Conservation (phyloP, 768 basidiomycete species). For the Ramaria rubella region DNA sequence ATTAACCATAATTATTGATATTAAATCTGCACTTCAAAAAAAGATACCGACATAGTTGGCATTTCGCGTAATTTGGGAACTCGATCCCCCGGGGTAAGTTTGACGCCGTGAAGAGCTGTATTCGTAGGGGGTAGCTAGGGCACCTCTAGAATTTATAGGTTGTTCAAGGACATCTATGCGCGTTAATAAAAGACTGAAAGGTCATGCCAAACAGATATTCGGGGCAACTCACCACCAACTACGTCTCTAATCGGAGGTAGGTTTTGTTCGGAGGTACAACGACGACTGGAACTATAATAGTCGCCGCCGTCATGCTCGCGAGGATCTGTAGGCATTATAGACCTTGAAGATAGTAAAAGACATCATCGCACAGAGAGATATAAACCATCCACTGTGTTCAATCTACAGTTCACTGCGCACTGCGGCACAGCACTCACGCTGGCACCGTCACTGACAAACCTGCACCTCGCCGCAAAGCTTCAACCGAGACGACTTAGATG, state of each 20-base stretch:
- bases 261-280: background rate
- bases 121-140: background rate
- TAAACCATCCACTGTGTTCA: background rate
- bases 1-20: background rate
- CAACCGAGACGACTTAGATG: background rate
- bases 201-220: background rate
- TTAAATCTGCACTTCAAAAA: too few species aligned
- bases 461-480: background rate
- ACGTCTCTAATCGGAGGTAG: conserved; percentile 10
- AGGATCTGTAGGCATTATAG: background rate
- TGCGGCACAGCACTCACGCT: conserved; percentile 1
- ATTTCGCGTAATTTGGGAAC: background rate
- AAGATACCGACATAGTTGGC: background rate
- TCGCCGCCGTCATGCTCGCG: background rate
- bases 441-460: background rate
- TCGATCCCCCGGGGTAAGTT: background rate
- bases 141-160: background rate
- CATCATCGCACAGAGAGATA: background rate
- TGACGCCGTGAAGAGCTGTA: background rate
- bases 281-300: background rate
- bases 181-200: background rate
- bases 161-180: conserved; percentile 2
- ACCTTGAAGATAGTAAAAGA: background rate
- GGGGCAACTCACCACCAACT: conserved; percentile 4
- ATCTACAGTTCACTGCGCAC: background rate